These are phyloP conservation scores for Cyberlindnera sargentensis DNA, from an alignment of 805 yeast species.

Conservation along the genomic window DNA sequence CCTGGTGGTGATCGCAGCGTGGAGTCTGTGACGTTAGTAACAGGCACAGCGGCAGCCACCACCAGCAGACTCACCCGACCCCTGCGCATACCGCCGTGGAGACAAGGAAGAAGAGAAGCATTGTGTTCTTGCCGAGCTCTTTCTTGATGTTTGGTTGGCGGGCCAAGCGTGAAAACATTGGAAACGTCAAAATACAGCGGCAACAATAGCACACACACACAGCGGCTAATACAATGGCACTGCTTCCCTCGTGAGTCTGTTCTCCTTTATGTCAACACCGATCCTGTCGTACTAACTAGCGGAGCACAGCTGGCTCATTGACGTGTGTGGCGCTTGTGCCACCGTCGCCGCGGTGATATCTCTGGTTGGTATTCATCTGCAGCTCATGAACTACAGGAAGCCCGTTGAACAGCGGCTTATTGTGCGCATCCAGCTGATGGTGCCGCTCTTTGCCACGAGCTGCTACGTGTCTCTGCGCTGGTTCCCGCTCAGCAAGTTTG, in stretches of 20 bases:
- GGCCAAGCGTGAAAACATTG: too few species aligned
- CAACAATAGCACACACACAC: background rate
- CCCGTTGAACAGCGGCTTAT: conserved; percentile 84
- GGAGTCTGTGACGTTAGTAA: conserved; percentile 19
- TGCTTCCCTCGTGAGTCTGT: background rate
- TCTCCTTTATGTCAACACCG: background rate
- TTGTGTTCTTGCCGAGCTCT: background rate
- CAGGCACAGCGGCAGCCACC: too few species aligned
- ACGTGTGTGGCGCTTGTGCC: conserved; percentile 9
- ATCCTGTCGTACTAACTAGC: too few species aligned
- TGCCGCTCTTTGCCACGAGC: conserved; percentile 72
- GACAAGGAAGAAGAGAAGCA: background rate
- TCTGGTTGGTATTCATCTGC: conserved; percentile 24
- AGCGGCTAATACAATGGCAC: background rate
- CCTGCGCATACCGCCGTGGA: conserved; percentile 1
- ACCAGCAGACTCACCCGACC: conserved; percentile 1
- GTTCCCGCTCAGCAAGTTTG: conserved; percentile 35
- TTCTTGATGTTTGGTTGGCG: too few species aligned
- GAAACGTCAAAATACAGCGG: too few species aligned
- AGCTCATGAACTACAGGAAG: conserved; percentile 69
- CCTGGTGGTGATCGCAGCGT: conserved; percentile 30
- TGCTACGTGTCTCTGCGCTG: conserved; percentile 53
- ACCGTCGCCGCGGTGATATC: conserved; percentile 8
- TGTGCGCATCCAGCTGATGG: conserved; percentile 72
- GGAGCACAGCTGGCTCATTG: conserved; percentile 6